Base-by-base conservation (phyloP, 2,329 filamentous ascomycete species). In the Clonostachys chloroleuca region DNA sequence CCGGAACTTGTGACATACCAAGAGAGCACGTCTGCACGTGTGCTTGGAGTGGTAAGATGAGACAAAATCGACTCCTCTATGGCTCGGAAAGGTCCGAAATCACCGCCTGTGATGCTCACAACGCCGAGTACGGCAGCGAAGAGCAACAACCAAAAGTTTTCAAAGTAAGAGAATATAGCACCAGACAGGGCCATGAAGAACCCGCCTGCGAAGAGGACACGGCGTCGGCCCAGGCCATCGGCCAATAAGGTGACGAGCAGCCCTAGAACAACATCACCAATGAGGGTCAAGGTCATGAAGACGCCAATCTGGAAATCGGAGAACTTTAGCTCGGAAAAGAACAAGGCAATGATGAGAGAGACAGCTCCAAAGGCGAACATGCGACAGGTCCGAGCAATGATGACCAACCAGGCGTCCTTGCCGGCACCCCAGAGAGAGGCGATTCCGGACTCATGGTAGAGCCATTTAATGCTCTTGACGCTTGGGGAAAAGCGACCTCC, bases 71-170 rank as follows among this genome's bases (percentile, higher is more conserved):
- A 81, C 67, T 87, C 83, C 57, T 87, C 84, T 34, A 87, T 79
- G 5, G 80, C 80, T 36, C 83, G 69, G 53, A 87, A 87, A 0
- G 84, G 83, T 0, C 83, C 84, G 57, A 86, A 84, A 53, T 87
- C 84, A 14, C 80, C 77, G 7, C 83, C 83, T 3, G 68, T 82
- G 0, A 81, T 75, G 58, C 77, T 82, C 45, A 85, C 76, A 5
- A 85, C 80, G 2, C 82, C 81, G 4, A 83, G 64, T 5, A 84
- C 71, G 1, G 80, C 80, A 1, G 81, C 81, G 0, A 70, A 53
- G 5, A 85, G 61, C 6, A 85, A 62, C 13, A 81, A 61, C 79
- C 80, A 84, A 53, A 76, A 86, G 49, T 78, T 78, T 20, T 77
- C 75, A 48, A 71, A 74, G 2, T 74, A 45, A 0, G 69, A 74